Base-by-base conservation (phyloP, 73 alveolate genomes). In the Paramecium bursaria region DNA sequence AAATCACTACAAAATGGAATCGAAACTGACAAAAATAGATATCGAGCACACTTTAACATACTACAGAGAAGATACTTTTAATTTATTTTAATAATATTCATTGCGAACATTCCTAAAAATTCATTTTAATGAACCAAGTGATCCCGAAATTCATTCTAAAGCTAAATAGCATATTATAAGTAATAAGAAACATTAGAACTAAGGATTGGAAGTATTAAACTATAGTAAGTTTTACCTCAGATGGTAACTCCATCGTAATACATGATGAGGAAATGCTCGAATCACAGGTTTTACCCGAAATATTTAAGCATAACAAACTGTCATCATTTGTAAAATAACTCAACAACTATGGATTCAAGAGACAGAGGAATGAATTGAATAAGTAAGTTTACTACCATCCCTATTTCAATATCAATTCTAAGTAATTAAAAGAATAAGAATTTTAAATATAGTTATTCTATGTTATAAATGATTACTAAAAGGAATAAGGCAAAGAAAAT, bases 291-390 rank as follows among this genome's bases (percentile, higher is more conserved):
- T 50, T 57, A 27, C 17, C 33, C 17, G 33, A 23, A 27, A 19
- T 30, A 30, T 57, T 57, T 57, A 57, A 57, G 76, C 76, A 57
- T 57, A 57, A 57, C 33, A 48, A 57, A 30, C 17, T 57, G 17
- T 48, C 27, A 23, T 57, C 76, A 57, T 57, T 57, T 57, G 33
- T 50, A 30, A 48, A 50, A 11, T 57, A 57, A 26, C 27, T 57
- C 51, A 57, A 57, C 33, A 57, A 57, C 76, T 57, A 57, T n/a
- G 76, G 76, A 23, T 57, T 57, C 15, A 27, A 57, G 33, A n/a
- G 76, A 57, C 30, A 30, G 0, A 57, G 33, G 76, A 57, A 57
- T 57, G 15, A 23, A 27, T 57, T 23, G 17, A 50, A 50, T 27
- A 57, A 57, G 49, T 57, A 57, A 7, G 76, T 30, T 19, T 57